Percentiles rank a stretch among this genome's conserved stretches.
These are phyloP conservation scores for Arxiozyma telluris DNA, from an alignment of 1,139 yeast genomes.

Conservation along the genomic window DNA sequence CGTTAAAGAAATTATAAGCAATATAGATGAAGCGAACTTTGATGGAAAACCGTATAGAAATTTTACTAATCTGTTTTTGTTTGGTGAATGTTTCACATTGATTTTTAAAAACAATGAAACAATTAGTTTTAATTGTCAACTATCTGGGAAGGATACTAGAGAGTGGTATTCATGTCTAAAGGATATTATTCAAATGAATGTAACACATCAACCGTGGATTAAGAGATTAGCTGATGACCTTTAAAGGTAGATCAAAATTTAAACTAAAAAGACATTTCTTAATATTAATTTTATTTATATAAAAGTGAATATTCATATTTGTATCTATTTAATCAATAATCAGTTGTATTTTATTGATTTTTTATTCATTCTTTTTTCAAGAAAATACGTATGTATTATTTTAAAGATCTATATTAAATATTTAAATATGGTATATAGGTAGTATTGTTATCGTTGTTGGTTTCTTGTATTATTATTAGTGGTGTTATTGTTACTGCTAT, in stretches of 20 bases:
- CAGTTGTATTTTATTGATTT: neutral
- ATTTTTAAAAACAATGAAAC: conserved; percentile 59
- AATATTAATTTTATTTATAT: neutral
- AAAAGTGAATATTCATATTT: neutral
- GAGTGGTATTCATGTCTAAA: conserved; percentile 51
- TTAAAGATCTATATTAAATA: neutral
- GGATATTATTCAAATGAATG: conserved; percentile 44
- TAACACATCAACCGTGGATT: conserved; percentile 64
- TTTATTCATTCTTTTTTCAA: neutral
- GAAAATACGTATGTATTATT: neutral
- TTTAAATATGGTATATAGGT: neutral
- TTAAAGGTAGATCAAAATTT: neutral
- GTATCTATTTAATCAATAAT: neutral
- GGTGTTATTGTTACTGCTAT: conserved; percentile 8
- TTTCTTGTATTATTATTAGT: conserved; percentile 3
- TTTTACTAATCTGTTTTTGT: conserved; percentile 53
- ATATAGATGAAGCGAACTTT: conserved; percentile 37
- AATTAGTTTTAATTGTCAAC: conserved; percentile 63
- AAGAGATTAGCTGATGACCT: conserved; percentile 24
- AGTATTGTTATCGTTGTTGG: neutral
- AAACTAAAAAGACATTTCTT: neutral
- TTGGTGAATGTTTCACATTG: conserved; percentile 58
- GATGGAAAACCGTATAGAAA: conserved; percentile 33
- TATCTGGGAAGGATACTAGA: conserved; percentile 39
- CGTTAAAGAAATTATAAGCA: conserved; percentile 45